Evolutionary conservation across 345 rosid species (phyloP), one percentile per base, ranked within the genome.

Genomic region (Gynandropsis gynandra): DNA sequence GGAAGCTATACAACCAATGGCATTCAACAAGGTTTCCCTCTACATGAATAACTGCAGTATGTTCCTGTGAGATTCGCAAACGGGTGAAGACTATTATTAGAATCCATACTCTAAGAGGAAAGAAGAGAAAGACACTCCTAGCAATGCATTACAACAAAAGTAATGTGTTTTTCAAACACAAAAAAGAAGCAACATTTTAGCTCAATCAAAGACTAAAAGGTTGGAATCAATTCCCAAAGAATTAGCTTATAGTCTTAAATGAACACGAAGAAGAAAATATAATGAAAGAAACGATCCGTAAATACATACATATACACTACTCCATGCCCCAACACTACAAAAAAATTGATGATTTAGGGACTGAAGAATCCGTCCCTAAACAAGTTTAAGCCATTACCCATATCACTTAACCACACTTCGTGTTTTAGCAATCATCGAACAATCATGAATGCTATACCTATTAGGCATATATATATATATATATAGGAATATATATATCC

Each of bases 81-180:
- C 29, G 4, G 29, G 29, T 24, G 5, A 24, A 24, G 29, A 5
- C 29, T 24, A 2, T 5, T 24, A 24, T 24, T 5, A 24, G 29
- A n/a, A 5, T 24, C 29, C 2, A 24, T 2, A 24, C 2, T 24
- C 29, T 24, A 41, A 41, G 36, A 42, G 0, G 10, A 44, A 17
- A 9, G 31, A 18, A 32, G 45, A 36, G 39, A 43, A 9, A 54
- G 61, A 54, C 38, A 33, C 4, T 47, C 13, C 15, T 47, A 39
- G 50, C 48, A 50, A 63, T 47, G 48, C 20, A 44, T 40, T 36
- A 61, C 38, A 58, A 47, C 7, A 47, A 47, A 47, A 38, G 13
- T 17, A 3, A 16, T 34, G 7, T 58, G 3, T n/a, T 16, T 14
- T 24, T 31, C 34, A 4, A 20, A 45, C 15, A 11, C 1, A 35